These are phyloP conservation scores for Fusarium incarnatum DNA, from an alignment of 2,329 filamentous ascomycete species.

Conservation along the genomic window DNA sequence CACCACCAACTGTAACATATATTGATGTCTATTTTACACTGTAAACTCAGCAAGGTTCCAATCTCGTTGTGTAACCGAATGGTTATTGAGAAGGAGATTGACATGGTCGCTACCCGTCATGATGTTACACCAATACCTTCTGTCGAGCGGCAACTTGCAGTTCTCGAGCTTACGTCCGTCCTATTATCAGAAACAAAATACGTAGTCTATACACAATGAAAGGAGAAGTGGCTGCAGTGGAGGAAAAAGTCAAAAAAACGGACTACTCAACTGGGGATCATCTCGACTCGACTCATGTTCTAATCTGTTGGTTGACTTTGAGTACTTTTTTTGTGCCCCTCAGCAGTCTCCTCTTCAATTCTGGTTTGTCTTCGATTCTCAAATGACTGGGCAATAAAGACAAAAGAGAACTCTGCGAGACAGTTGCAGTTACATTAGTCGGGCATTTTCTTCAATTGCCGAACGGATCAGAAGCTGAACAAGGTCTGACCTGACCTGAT, in stretches of 20 bases:
- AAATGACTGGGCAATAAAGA: background rate
- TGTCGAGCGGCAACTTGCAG: conserved; percentile 18
- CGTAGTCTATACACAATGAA: background rate
- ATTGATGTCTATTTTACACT: conserved; percentile 6
- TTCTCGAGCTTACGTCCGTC: background rate
- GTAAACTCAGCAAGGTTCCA: background rate
- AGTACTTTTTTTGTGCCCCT: background rate
- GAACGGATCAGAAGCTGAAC: conserved; percentile 11
- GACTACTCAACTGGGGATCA: background rate
- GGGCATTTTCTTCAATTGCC: conserved; percentile 35
- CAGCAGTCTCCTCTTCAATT: conserved; percentile 6
- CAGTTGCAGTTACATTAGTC: conserved; percentile 22
- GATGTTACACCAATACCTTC: conserved; percentile 2
- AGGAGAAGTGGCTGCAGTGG: background rate
- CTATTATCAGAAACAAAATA: background rate
- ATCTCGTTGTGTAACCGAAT: background rate
- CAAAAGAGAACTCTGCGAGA: background rate
- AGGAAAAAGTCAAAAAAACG: conserved; percentile 30
- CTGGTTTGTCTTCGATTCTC: conserved; percentile 31
- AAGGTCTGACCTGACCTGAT: conserved; percentile 13
- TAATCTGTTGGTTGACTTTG: conserved; percentile 1
- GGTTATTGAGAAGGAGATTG: conserved; percentile 17
- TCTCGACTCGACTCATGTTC: conserved; percentile 4
- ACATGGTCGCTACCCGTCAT: conserved; percentile 10
- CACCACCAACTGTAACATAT: background rate